Evolutionary conservation across 148 eudicot genomes (phyloP).

Genomic region (Nepenthes gracilis): DNA sequence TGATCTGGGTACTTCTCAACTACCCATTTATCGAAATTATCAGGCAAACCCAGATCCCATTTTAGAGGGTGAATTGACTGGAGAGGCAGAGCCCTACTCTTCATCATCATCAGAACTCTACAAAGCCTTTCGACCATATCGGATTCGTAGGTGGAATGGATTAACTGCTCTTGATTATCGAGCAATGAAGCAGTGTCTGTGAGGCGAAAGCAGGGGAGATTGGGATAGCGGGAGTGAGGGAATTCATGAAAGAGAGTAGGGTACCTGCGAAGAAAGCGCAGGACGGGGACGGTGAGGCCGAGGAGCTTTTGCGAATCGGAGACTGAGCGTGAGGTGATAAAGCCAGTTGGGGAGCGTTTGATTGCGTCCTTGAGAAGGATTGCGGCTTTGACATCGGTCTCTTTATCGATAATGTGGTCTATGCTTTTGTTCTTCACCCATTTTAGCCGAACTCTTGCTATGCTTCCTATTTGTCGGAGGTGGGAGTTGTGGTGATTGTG

Average conservation of each 20-base stretch:
- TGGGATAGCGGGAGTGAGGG: constrained; percentile 72
- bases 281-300: constrained; percentile 77
- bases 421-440: constrained; percentile 84
- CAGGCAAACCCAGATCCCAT: constrained; percentile 91
- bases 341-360: constrained; percentile 45
- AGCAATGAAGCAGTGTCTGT: constrained; percentile 44
- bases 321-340: constrained; percentile 49
- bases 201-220: constrained; percentile 60
- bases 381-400: constrained; percentile 85
- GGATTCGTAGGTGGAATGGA: constrained; percentile 28
- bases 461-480: constrained; percentile 30
- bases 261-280: constrained; percentile 76
- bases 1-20: constrained; percentile 38
- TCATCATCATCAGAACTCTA: constrained; percentile 66
- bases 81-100: constrained; percentile 35
- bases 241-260: constrained; percentile 75
- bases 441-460: constrained; percentile 70
- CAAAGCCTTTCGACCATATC: constrained; percentile 43
- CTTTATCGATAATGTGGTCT: constrained; percentile 73
- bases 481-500: constrained; percentile 4
- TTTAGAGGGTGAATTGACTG: constrained; percentile 49
- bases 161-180: constrained; percentile 38
- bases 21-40: constrained; percentile 44
- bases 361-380: constrained; percentile 76
- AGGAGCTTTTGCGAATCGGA: constrained; percentile 57